Percentiles rank a stretch among this genome's conserved stretches.
These are phyloP conservation scores for Diddensiella caesifluorescens DNA, from an alignment of 805 yeast genomes.

Conservation along the genomic window DNA sequence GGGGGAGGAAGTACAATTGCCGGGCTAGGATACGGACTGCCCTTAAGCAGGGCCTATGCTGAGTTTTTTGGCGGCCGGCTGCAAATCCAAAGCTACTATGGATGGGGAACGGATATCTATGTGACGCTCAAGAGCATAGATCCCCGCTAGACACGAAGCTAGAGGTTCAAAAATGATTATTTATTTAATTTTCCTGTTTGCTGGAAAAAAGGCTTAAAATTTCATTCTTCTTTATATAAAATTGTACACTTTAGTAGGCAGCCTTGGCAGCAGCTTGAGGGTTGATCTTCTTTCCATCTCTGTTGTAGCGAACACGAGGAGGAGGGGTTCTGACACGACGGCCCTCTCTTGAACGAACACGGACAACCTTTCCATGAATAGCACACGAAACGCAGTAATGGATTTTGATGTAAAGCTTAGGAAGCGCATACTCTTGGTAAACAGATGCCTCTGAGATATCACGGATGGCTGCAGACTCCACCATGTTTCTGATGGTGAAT, in stretches of 20 bases:
- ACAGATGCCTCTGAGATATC: constrained; percentile 99
- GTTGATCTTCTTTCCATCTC: constrained; percentile 85
- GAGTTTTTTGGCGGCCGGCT: constrained; percentile 68
- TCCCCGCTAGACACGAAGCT: constrained; percentile 1
- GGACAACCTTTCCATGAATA: constrained; percentile 99
- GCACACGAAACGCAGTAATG: constrained; percentile 99
- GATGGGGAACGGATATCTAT: constrained; percentile 77
- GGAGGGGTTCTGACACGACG: constrained; percentile 99
- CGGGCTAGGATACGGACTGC: constrained; percentile 96
- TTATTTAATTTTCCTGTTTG: not conserved
- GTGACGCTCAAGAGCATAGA: constrained; percentile 32
- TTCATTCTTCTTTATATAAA: not conserved
- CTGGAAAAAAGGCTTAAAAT: not conserved
- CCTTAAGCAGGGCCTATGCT: constrained; percentile 70
- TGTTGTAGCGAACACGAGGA: constrained; percentile 96
- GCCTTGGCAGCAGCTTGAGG: constrained; percentile 98
- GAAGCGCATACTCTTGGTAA: constrained; percentile 98
- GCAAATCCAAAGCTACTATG: constrained; percentile 63
- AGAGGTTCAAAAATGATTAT: not conserved
- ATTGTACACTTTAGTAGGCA: constrained; percentile 43
- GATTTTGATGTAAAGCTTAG: constrained; percentile 99
- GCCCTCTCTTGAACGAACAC: constrained; percentile 99
- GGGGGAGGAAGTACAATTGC: constrained; percentile 66
- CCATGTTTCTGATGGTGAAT: constrained; percentile 99
- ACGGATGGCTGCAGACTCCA: constrained; percentile 99